Percentiles rank a stretch among this genome's conserved stretches.
Evolutionary conservation across 208 protist species (phyloP).

Genomic region (Dictyostelium gargantuum): DNA sequence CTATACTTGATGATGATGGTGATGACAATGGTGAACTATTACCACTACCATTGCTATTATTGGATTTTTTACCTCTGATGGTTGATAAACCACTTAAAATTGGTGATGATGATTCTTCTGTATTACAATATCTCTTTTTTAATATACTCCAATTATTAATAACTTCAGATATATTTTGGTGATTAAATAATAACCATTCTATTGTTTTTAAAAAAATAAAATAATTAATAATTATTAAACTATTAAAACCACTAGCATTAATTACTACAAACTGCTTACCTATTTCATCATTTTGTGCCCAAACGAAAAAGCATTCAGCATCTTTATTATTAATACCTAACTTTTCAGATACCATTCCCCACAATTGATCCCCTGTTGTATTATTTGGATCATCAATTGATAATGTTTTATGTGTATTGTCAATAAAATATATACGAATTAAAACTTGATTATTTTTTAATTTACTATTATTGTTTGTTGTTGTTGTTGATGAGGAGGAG

Average conservation of each 20-base stretch:
- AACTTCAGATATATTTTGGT: slow-evolving; percentile 49
- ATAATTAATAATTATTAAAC: neutral
- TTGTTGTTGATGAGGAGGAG: neutral
- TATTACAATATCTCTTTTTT: slow-evolving; percentile 8
- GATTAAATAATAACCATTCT: slow-evolving; percentile 61
- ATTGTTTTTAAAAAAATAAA: neutral
- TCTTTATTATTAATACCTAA: slow-evolving; percentile 39
- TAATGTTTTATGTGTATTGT: slow-evolving; percentile 53
- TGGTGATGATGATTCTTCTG: neutral
- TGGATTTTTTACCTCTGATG: neutral
- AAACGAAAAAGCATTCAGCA: slow-evolving; percentile 66
- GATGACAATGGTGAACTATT: neutral
- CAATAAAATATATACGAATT: slow-evolving; percentile 47
- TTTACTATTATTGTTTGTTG: neutral
- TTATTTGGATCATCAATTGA: slow-evolving; percentile 30
- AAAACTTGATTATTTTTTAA: slow-evolving; percentile 9
- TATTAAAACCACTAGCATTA: neutral
- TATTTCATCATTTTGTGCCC: slow-evolving; percentile 54
- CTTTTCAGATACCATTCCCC: slow-evolving; percentile 55
- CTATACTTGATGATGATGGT: neutral
- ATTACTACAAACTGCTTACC: neutral
- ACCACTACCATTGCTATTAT: neutral
- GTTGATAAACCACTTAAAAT: neutral
- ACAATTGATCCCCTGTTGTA: slow-evolving; percentile 48
- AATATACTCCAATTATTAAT: slow-evolving; percentile 33